These are phyloP conservation scores for Terfezia boudieri DNA, from an alignment of 495 filamentous ascomycete species.

Conservation along the genomic window DNA sequence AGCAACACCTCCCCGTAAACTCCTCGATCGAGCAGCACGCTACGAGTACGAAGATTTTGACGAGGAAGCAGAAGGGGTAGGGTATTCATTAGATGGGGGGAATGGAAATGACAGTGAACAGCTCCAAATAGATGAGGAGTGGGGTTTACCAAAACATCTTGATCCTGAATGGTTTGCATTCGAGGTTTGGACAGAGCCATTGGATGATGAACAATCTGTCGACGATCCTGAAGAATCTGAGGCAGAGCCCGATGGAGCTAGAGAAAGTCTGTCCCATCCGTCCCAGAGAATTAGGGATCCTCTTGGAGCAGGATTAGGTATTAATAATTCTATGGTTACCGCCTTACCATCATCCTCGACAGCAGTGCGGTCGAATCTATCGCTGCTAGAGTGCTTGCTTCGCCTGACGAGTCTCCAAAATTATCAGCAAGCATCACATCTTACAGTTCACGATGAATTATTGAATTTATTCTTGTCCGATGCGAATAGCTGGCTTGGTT, in stretches of 20 bases:
- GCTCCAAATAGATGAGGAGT: constrained; percentile 13
- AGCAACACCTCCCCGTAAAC: constrained; percentile 43
- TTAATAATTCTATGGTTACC: constrained; percentile 1
- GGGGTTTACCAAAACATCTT: constrained; percentile 46
- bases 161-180: constrained; percentile 94
- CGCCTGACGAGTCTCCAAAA: constrained; percentile 87
- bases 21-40: constrained; percentile 21
- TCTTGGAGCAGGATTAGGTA: constrained; percentile 1
- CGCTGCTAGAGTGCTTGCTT: constrained; percentile 80
- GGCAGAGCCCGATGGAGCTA: constrained; percentile 17
- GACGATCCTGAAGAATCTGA: constrained; percentile 22
- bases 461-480: constrained; percentile 78
- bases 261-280: constrained; percentile 9
- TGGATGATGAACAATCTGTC: constrained; percentile 38
- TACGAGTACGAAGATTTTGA: constrained; percentile 16
- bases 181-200: constrained; percentile 54
- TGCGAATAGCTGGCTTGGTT: constrained; percentile 44
- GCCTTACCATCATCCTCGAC: constrained; percentile 5
- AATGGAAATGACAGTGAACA: constrained; percentile 1
- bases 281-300: constrained; percentile 8
- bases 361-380: constrained; percentile 58
- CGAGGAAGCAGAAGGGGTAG: constrained; percentile 13
- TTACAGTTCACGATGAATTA: constrained; percentile 84
- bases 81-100: constrained; percentile 8
- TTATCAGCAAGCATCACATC: constrained; percentile 82